Conservation (phyloP, 345 rosid genomes). For the Arabis hirsuta region DNA sequence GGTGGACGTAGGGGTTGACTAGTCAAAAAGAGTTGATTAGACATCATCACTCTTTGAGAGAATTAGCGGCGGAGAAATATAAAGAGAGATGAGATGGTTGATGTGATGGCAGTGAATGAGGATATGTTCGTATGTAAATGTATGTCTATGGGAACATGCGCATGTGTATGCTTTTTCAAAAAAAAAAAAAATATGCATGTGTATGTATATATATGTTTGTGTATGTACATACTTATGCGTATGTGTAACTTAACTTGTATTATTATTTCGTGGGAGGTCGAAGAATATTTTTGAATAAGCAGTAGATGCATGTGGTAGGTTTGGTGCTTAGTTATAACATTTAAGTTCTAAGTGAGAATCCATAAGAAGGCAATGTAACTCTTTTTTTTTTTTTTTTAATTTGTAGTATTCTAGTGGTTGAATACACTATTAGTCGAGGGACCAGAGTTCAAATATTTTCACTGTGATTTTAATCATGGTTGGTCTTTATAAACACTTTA, state of each 20-base stretch:
- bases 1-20: constrained; percentile 35
- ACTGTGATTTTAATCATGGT: no score
- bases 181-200: neutral
- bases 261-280: neutral
- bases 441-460: no score
- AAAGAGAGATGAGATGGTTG: constrained; percentile 27
- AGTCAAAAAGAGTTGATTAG: constrained; percentile 23
- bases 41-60: constrained; percentile 9
- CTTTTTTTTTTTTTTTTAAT: no score
- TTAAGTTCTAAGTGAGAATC: neutral
- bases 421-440: no score
- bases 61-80: constrained; percentile 27
- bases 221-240: neutral
- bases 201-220: neutral
- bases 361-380: no score
- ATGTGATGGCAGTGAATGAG: constrained; percentile 17
- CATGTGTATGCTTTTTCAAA: neutral
- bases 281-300: neutral
- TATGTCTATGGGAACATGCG: neutral
- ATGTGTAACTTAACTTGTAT: constrained; percentile 22
- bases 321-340: neutral
- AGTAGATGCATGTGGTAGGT: neutral
- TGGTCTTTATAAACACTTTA: no score
- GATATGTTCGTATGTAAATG: constrained; percentile 20
- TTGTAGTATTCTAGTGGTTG: no score